Conservation (phyloP, 176 grass and related monocot genomes). For the Aegilops sharonensis region DNA sequence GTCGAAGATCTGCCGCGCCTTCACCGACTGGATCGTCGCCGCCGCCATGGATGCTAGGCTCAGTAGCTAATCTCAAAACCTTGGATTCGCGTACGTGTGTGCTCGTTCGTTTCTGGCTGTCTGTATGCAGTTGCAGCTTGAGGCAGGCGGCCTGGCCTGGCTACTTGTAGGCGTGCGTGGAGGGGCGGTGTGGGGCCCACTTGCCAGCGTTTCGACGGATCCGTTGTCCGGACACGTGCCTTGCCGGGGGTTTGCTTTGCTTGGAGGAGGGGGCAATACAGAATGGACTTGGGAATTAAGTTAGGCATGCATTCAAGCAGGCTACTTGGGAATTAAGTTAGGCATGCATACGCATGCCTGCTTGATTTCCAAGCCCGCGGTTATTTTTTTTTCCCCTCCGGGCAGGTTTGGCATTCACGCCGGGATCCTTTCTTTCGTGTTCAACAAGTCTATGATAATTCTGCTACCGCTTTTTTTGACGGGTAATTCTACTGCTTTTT, state of each 20-base stretch:
- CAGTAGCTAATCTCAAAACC: background rate
- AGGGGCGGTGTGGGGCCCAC: background rate
- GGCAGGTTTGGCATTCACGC: background rate
- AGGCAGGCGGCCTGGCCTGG: background rate
- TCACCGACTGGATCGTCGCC: constrained; percentile 54
- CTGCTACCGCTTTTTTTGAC: no score
- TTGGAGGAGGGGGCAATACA: background rate
- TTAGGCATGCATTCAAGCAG: no score
- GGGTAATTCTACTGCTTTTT: no score
- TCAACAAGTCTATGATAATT: background rate
- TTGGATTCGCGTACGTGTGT: background rate
- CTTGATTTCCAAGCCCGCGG: background rate
- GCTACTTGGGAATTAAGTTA: background rate
- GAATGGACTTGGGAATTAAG: background rate
- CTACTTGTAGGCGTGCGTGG: background rate
- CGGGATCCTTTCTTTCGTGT: background rate
- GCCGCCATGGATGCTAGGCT: constrained; percentile 39
- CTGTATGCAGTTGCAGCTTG: background rate
- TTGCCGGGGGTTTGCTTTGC: background rate
- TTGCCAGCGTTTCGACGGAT: background rate
- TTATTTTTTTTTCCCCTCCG: no score
- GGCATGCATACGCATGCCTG: background rate
- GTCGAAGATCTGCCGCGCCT: constrained; percentile 94
- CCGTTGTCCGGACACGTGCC: background rate
- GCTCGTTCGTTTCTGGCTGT: background rate